A percentile compares a stretch with the other conserved stretches of the same genome.
Conservation (phyloP, 1,284 basidiomycete species). For the Albatrellus sp. region DNA sequence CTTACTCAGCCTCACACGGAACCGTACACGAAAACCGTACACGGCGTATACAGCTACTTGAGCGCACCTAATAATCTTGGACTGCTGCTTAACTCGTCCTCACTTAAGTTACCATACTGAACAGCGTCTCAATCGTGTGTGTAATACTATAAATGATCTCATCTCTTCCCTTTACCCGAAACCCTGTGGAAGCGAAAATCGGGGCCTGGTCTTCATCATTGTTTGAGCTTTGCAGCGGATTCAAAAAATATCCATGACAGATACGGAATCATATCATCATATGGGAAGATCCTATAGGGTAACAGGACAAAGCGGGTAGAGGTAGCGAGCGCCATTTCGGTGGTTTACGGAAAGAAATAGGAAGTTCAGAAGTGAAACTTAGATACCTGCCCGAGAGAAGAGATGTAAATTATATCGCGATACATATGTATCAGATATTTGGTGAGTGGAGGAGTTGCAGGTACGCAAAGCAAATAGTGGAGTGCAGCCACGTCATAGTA, state of each 20-base stretch:
- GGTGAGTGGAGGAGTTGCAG: neutral
- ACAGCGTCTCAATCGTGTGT: too few species aligned
- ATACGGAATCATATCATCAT: constrained; percentile 39
- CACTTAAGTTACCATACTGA: too few species aligned
- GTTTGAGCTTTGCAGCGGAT: constrained; percentile 67
- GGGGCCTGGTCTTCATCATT: constrained; percentile 45
- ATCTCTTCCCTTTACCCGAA: constrained; percentile 28
- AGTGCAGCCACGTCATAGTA: neutral
- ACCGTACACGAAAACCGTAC: too few species aligned
- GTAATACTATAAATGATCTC: too few species aligned
- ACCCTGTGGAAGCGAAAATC: constrained; percentile 15
- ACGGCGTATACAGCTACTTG: too few species aligned
- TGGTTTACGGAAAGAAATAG: constrained; percentile 23
- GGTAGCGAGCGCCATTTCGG: constrained; percentile 23
- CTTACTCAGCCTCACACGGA: too few species aligned
- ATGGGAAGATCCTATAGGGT: constrained; percentile 24
- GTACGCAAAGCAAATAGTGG: neutral
- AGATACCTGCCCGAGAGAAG: neutral
- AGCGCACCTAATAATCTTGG: too few species aligned
- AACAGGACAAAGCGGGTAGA: constrained; percentile 22
- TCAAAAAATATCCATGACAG: constrained; percentile 55
- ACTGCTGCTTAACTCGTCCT: too few species aligned
- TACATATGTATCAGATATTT: neutral
- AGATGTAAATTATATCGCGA: neutral
- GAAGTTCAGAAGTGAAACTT: constrained; percentile 3